A percentile compares a stretch with the other conserved stretches of the same genome.
These are phyloP conservation scores for Yamadazyma tumulicola DNA, from an alignment of 805 yeast species.

Conservation along the genomic window DNA sequence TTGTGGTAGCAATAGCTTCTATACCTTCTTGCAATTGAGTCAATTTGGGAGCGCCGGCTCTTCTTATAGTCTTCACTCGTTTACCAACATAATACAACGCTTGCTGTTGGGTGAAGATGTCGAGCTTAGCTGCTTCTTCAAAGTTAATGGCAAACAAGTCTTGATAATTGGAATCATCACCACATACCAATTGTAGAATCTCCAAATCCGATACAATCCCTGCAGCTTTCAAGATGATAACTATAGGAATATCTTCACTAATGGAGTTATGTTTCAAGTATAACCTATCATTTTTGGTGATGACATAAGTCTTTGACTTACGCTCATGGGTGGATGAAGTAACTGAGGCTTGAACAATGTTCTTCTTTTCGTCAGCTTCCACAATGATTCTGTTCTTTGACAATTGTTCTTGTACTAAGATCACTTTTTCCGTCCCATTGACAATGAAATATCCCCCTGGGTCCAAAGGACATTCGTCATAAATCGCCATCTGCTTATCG, in stretches of 20 bases:
- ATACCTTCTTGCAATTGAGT: slow-evolving; percentile 88
- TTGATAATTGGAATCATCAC: slow-evolving; percentile 82
- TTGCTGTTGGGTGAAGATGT: slow-evolving; percentile 87
- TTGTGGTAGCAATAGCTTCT: slow-evolving; percentile 93
- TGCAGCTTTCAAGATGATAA: slow-evolving; percentile 87
- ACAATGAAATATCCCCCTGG: slow-evolving; percentile 99
- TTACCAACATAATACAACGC: slow-evolving; percentile 89
- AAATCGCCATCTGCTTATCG: slow-evolving; percentile 80
- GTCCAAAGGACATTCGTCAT: slow-evolving; percentile 93
- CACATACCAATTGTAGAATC: slow-evolving; percentile 91
- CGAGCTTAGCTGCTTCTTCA: slow-evolving; percentile 86
- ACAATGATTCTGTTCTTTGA: slow-evolving; percentile 96
- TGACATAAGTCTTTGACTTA: slow-evolving; percentile 93
- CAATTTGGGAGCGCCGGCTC: slow-evolving; percentile 78
- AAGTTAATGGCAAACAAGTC: slow-evolving; percentile 90
- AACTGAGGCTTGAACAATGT: slow-evolving; percentile 93
- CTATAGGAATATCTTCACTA: slow-evolving; percentile 93
- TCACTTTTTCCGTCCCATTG: slow-evolving; percentile 97
- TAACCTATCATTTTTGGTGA: slow-evolving; percentile 84
- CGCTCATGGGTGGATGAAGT: slow-evolving; percentile 98
- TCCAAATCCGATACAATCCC: slow-evolving; percentile 91
- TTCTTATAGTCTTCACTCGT: slow-evolving; percentile 87
- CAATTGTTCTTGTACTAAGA: slow-evolving; percentile 93
- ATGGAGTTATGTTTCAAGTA: slow-evolving; percentile 94
- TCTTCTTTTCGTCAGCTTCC: slow-evolving; percentile 94